Evolutionary conservation across 2,329 filamentous ascomycete species (phyloP).

Genomic region (Venturia aucupariae): DNA sequence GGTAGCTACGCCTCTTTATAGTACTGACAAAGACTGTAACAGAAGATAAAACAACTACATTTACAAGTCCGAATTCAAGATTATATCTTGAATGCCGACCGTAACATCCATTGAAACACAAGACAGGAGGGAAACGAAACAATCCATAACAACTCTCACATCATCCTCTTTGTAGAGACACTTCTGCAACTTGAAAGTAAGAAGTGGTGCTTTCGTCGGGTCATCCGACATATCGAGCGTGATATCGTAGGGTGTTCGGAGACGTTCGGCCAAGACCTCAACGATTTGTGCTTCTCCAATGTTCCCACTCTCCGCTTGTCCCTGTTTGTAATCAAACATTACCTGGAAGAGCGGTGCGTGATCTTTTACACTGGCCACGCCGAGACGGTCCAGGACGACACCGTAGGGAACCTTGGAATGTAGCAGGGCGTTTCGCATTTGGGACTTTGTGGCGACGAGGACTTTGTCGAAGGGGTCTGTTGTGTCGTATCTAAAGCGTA

Average conservation of each 20-base stretch:
- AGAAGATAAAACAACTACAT: too few relatives aligned
- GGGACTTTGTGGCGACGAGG: slow-evolving; percentile 23
- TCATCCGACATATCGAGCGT: slow-evolving; percentile 3
- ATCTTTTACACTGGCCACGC: neutral
- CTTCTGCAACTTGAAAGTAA: slow-evolving; percentile 21
- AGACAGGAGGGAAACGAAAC: slow-evolving; percentile 15
- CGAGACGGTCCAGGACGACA: slow-evolving; percentile 4
- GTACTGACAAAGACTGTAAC: too few relatives aligned
- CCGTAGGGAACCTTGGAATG: neutral
- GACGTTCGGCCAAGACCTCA: slow-evolving; percentile 4
- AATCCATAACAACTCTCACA: slow-evolving; percentile 20
- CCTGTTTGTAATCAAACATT: slow-evolving; percentile 9
- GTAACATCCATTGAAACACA: neutral
- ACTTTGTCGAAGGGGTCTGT: slow-evolving; percentile 24
- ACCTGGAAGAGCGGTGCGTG: slow-evolving; percentile 5
- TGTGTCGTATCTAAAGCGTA: slow-evolving; percentile 28
- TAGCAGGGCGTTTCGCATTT: slow-evolving; percentile 16
- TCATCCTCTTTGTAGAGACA: slow-evolving; percentile 23
- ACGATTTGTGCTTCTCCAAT: neutral
- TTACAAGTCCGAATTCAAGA: neutral
- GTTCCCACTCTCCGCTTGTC: neutral
- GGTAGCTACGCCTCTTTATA: too few relatives aligned
- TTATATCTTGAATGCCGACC: neutral
- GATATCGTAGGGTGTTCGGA: slow-evolving; percentile 2
- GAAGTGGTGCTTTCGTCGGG: neutral